phyloP scores from a whole-genome alignment of 345 rosid species.

The Mercurialis annua region DNA sequence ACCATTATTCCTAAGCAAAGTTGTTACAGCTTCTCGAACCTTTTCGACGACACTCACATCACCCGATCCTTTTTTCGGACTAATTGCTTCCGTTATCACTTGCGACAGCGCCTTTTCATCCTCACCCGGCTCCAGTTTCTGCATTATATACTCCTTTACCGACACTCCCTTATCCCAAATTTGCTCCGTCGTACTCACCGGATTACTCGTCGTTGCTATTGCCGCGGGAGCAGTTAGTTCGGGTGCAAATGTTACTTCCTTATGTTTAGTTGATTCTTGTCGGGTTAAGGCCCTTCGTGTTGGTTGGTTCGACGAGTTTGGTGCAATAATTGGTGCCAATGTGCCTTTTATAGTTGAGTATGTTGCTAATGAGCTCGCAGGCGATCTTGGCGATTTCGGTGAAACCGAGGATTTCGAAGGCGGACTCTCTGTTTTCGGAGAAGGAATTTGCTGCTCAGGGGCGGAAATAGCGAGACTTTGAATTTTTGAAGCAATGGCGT shows the following conservation, averaged over 20 bases:
- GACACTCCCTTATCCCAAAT: constrained; percentile 76
- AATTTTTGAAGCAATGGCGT: constrained; percentile 44
- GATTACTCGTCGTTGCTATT: not conserved
- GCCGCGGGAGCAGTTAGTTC: constrained; percentile 11
- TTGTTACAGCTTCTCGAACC: constrained; percentile 45
- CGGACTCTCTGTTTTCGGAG: constrained; percentile 11
- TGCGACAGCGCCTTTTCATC: constrained; percentile 70
- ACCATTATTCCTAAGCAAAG: constrained; percentile 38
- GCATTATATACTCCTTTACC: constrained; percentile 58
- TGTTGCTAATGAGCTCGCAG: not conserved
- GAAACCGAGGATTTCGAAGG: constrained; percentile 5
- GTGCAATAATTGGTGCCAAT: not conserved
- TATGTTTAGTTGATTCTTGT: not conserved
- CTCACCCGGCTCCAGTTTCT: constrained; percentile 70
- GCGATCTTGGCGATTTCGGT: not conserved
- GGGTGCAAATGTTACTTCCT: constrained; percentile 7
- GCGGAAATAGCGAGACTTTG: constrained; percentile 41
- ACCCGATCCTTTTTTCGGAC: constrained; percentile 46
- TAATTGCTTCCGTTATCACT: constrained; percentile 52
- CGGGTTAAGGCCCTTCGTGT: not conserved
- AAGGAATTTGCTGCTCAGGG: constrained; percentile 8
- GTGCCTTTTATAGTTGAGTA: not conserved
- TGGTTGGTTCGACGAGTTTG: not conserved
- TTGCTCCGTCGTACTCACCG: constrained; percentile 10
- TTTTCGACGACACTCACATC: constrained; percentile 42